Base-by-base conservation (phyloP, 345 rosid genomes). In the Ceriops zippeliana region DNA sequence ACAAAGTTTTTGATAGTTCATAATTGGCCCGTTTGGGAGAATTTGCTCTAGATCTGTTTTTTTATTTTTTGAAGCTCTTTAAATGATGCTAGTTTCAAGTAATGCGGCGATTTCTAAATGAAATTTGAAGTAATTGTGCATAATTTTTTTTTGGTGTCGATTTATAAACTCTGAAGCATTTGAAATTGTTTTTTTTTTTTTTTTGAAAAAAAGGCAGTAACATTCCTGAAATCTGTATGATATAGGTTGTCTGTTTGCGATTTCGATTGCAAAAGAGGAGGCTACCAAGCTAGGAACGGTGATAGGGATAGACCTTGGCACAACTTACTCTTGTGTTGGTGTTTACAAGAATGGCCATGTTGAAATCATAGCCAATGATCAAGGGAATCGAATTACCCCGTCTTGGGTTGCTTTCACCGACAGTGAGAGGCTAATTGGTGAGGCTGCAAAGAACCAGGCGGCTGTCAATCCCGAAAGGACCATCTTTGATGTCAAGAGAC, bases 401-500 rank as follows among this genome's bases (percentile, higher is more conserved):
- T 93, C 98, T 0, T 93, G 97, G 98, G 98, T 93, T 13, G 98
- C 80, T 67, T 93, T 93, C 87, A 91, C 98, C 0, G 98, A 93
- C 62, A 66, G 81, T 21, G 98, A 93, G 85, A 89, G 98, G 77
- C 75, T 93, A 68, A 91, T 93, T 2, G 98, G 98, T 73, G 97
- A 93, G 77, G 98, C 98, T 68, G 98, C 97, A 31, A 93, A 93
- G 95, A 93, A 91, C 47, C 96, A 86, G 86, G 97, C 97, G 5
- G 95, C 98, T 65, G 91, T 84, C 5, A 93, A 93, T 52, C 69
- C 96, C 0, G 98, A 93, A 59, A 86, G 96, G 80, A 93, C 98
- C 13, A 21, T 93, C 77, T 93, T 91, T 20, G 98, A 91, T 37
- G 98, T 93, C 73, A 93, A 93, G 87, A 81, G 96, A 70, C 93